phyloP scores from a whole-genome alignment of 164 flowering plant genomes.

The Vitis cinerea region DNA sequence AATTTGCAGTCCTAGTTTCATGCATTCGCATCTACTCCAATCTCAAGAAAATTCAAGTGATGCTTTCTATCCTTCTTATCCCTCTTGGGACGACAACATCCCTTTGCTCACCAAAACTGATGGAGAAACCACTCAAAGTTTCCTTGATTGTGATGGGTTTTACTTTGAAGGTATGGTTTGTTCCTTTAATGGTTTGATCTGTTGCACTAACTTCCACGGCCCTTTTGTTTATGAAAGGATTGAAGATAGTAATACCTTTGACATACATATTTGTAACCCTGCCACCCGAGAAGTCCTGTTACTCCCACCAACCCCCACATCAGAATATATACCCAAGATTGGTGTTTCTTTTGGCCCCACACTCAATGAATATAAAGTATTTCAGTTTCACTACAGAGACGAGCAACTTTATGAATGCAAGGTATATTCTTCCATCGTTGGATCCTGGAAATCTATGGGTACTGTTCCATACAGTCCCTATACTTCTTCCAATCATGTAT shows the following conservation, averaged over 20 bases:
- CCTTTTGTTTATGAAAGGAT: no score
- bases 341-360: conserved; percentile 20
- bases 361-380: conserved; percentile 18
- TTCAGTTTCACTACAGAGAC: conserved; percentile 4
- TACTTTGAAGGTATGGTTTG: conserved; percentile 1
- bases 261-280: conserved; percentile 16
- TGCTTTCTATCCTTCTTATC: conserved; percentile 1
- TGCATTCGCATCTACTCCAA: neutral
- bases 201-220: neutral
- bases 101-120: neutral
- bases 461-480: neutral
- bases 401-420: neutral
- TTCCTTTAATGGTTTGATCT: conserved; percentile 19
- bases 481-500: conserved; percentile 2
- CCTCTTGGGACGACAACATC: neutral
- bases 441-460: conserved; percentile 10
- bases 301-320: conserved; percentile 13
- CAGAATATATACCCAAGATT: neutral
- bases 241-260: neutral
- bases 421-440: conserved; percentile 9
- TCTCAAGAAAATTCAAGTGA: conserved; percentile 4
- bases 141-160: neutral
- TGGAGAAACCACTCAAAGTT: neutral
- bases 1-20: neutral
- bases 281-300: conserved; percentile 7